Conservation (phyloP, 352 stramenopile genomes). For the Pythium periplocum region DNA sequence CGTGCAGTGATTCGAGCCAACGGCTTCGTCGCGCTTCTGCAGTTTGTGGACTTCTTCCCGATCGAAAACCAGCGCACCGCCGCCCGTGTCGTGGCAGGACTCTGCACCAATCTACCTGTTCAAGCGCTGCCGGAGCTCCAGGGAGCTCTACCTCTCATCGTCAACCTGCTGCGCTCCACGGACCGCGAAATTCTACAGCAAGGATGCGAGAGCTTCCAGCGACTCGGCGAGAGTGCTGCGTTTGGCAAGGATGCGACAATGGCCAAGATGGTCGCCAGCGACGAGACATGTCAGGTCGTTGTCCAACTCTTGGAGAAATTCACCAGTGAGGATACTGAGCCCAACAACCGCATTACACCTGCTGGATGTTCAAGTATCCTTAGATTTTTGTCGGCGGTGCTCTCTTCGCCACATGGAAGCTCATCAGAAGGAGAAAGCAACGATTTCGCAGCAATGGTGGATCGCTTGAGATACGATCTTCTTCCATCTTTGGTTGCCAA, state of each 20-base stretch:
- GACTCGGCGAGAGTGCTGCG: slow-evolving; percentile 36
- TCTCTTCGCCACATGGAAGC: slow-evolving; percentile 9
- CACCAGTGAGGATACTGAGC: neutral
- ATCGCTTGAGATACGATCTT: slow-evolving; percentile 19
- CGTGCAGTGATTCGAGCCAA: slow-evolving; percentile 47
- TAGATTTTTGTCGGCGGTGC: slow-evolving; percentile 12
- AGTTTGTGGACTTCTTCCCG: slow-evolving; percentile 82
- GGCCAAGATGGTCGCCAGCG: slow-evolving; percentile 33
- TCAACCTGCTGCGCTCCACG: slow-evolving; percentile 36
- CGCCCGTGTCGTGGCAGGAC: slow-evolving; percentile 39
- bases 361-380: slow-evolving; percentile 6
- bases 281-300: slow-evolving; percentile 33
- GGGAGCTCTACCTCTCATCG: slow-evolving; percentile 38
- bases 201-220: slow-evolving; percentile 42
- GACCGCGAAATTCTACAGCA: slow-evolving; percentile 54
- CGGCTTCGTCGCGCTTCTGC: slow-evolving; percentile 58
- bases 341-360: neutral
- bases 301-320: slow-evolving; percentile 16
- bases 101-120: slow-evolving; percentile 41
- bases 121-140: slow-evolving; percentile 24
- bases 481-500: slow-evolving; percentile 41
- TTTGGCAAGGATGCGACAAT: slow-evolving; percentile 31
- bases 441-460: neutral
- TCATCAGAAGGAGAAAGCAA: neutral
- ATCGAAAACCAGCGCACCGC: slow-evolving; percentile 66